Conservation (phyloP, 202 grass and related monocot species). For the Sporobolus alterniflorus region DNA sequence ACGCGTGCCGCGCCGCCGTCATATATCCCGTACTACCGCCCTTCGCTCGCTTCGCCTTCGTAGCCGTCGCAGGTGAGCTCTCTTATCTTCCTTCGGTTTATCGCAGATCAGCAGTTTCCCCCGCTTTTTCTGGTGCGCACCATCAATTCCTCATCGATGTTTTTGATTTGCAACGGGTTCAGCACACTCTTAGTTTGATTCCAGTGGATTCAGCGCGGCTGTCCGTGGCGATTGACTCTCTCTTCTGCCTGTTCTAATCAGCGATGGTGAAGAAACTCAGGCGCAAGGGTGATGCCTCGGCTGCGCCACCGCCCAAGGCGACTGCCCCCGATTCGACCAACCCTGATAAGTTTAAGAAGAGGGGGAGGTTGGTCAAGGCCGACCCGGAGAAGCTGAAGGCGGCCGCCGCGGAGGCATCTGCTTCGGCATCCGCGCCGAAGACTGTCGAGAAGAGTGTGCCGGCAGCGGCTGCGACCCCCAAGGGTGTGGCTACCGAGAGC, state of each 20-base stretch:
- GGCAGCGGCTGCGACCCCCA: background rate
- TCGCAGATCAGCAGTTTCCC: background rate
- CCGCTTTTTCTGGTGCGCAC: background rate
- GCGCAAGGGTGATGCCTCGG: slow-evolving; percentile 31
- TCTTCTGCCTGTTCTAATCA: background rate
- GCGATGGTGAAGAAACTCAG: slow-evolving; percentile 51
- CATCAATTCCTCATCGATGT: background rate
- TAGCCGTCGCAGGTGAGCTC: background rate
- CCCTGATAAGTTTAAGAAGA: slow-evolving; percentile 25
- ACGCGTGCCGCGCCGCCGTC: slow-evolving; percentile 10
- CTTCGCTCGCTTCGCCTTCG: background rate
- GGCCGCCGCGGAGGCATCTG: slow-evolving; percentile 2
- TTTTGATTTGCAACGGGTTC: background rate
- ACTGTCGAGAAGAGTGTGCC: background rate
- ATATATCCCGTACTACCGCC: background rate
- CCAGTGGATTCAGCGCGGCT: background rate
- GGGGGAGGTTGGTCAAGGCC: slow-evolving; percentile 29
- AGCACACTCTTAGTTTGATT: background rate
- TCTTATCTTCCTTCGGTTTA: background rate
- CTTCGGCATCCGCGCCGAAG: background rate
- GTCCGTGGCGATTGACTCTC: background rate
- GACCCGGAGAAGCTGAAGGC: slow-evolving; percentile 31
- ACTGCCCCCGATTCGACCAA: background rate
- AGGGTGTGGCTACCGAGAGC: background rate
- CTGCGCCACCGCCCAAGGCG: slow-evolving; percentile 17